These are phyloP conservation scores for Pythium coloratum DNA, from an alignment of 352 stramenopile species.

Conservation along the genomic window DNA sequence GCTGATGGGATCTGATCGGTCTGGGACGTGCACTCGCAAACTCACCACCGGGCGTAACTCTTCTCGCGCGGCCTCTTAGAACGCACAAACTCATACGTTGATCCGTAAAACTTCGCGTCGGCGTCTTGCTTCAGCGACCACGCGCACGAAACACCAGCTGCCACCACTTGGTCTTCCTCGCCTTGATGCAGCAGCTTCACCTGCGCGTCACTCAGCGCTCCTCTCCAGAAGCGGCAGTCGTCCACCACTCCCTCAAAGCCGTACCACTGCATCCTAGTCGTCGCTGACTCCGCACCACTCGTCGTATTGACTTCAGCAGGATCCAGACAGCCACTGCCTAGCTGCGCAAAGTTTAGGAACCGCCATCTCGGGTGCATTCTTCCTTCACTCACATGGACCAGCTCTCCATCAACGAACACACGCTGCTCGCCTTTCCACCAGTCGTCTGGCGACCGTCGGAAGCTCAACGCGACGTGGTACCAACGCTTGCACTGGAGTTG, in stretches of 20 bases:
- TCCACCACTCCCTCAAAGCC: conserved; percentile 36
- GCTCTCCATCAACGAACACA: conserved; percentile 11
- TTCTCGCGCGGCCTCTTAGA: not conserved
- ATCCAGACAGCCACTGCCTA: conserved; percentile 4
- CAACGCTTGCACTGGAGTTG: conserved; percentile 3
- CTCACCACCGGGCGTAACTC: no score
- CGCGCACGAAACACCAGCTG: not conserved
- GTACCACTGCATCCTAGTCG: conserved; percentile 20
- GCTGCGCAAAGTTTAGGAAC: conserved; percentile 10
- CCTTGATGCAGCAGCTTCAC: not conserved
- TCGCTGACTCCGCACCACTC: not conserved
- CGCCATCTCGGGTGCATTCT: conserved; percentile 8
- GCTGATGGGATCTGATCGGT: no score
- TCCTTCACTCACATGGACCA: conserved; percentile 1
- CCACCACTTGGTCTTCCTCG: not conserved
- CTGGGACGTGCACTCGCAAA: no score
- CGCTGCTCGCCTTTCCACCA: conserved; percentile 7
- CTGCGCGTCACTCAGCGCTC: conserved; percentile 10
- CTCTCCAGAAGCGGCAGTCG: conserved; percentile 32
- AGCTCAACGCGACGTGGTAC: conserved; percentile 11
- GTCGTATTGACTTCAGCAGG: no score
- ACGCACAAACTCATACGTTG: not conserved
- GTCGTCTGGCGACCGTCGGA: not conserved
- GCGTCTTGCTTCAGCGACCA: not conserved
- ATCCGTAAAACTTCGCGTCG: not conserved